These are phyloP conservation scores for Brassica carinata DNA, from an alignment of 345 rosid species.

Conservation along the genomic window DNA sequence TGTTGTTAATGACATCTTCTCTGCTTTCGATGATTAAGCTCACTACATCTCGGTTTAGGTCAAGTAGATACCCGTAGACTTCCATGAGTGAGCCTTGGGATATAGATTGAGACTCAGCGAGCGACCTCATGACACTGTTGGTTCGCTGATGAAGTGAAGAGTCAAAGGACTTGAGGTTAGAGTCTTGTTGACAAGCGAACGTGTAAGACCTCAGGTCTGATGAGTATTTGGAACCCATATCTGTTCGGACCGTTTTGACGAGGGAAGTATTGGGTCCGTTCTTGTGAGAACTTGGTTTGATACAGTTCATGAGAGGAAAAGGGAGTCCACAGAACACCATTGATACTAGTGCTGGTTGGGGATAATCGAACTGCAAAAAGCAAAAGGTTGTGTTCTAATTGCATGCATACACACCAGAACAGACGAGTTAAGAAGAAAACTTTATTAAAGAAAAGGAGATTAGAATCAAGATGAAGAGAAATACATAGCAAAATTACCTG, in stretches of 20 bases:
- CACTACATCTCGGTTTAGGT: conserved; percentile 65
- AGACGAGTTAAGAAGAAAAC: no score
- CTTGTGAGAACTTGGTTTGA: neutral
- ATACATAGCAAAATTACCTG: neutral
- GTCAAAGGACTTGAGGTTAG: conserved; percentile 62
- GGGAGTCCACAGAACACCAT: conserved; percentile 27
- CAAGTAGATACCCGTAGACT: conserved; percentile 59
- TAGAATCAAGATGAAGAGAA: neutral
- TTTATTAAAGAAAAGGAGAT: no score
- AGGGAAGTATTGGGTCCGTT: neutral
- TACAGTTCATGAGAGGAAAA: neutral
- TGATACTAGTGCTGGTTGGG: neutral
- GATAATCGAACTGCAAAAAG: neutral
- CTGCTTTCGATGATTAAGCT: conserved; percentile 54
- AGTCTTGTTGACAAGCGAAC: conserved; percentile 62
- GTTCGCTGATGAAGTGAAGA: conserved; percentile 57
- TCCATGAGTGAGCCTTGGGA: conserved; percentile 65
- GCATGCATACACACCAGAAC: no score
- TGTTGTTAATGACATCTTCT: conserved; percentile 63
- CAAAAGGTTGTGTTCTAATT: neutral
- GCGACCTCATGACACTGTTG: conserved; percentile 48
- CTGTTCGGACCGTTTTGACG: neutral
- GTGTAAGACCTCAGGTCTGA: conserved; percentile 64
- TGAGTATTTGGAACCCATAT: conserved; percentile 24
- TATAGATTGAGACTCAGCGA: conserved; percentile 50